Percentiles rank a stretch among this genome's conserved stretches.
phyloP scores from a whole-genome alignment of 1,139 yeast genomes.

The Suhomyces anneliseae region DNA sequence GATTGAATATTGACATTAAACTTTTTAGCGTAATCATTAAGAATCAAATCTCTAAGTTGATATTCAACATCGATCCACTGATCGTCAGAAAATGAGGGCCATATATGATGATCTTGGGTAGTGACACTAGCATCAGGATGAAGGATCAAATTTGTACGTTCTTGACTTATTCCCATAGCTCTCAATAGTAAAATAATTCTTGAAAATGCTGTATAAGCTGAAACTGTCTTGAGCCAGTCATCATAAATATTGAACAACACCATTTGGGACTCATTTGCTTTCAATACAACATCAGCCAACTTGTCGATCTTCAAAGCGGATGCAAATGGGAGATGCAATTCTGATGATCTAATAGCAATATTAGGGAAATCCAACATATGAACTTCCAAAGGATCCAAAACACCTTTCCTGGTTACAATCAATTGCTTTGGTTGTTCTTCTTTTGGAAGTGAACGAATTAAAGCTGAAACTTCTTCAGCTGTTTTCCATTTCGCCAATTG shows the following conservation, averaged over 20 bases:
- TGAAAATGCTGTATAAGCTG: conserved; percentile 93
- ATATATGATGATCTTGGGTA: conserved; percentile 78
- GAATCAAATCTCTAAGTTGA: conserved; percentile 81
- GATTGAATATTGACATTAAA: conserved; percentile 84
- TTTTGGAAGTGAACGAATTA: conserved; percentile 81
- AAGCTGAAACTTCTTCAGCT: conserved; percentile 95
- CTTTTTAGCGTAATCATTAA: conserved; percentile 81
- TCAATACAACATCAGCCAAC: conserved; percentile 72
- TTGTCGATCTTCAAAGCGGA: conserved; percentile 84
- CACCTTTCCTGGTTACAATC: conserved; percentile 86
- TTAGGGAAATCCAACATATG: conserved; percentile 97
- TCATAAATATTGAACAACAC: conserved; percentile 87
- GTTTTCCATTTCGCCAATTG: conserved; percentile 98
- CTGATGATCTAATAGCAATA: conserved; percentile 85
- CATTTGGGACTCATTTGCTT: conserved; percentile 93
- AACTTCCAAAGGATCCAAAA: conserved; percentile 92
- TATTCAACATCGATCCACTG: conserved; percentile 93
- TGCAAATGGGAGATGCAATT: conserved; percentile 84
- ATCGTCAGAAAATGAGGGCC: conserved; percentile 88
- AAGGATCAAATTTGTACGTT: conserved; percentile 71
- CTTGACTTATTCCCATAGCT: conserved; percentile 76
- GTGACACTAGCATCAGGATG: conserved; percentile 71
- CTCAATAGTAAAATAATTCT: conserved; percentile 77
- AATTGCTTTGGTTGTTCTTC: conserved; percentile 96
- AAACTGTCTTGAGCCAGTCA: conserved; percentile 83